These are phyloP conservation scores for Roridomyces roridus DNA, from an alignment of 768 basidiomycete species.

Conservation along the genomic window DNA sequence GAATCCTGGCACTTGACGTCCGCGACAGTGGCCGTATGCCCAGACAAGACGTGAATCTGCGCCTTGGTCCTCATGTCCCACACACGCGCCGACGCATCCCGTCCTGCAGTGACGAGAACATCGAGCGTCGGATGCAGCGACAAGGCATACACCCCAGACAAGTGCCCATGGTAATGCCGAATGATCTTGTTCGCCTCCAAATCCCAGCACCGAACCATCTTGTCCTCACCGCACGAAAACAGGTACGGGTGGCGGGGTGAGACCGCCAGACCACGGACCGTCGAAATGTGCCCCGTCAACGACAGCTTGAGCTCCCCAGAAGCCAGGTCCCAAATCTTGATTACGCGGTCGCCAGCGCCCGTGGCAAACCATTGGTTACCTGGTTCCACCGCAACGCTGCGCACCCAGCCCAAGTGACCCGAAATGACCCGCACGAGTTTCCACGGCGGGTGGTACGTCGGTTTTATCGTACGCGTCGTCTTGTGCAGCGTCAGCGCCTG, in stretches of 20 bases:
- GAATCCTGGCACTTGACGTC: constrained; percentile 97
- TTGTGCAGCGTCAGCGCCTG: constrained; percentile 92
- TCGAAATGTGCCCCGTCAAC: constrained; percentile 96
- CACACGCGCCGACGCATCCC: constrained; percentile 95
- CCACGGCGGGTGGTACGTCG: constrained; percentile 96
- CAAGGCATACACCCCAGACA: constrained; percentile 96
- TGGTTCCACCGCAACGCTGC: constrained; percentile 94
- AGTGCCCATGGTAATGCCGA: constrained; percentile 96
- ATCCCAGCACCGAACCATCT: constrained; percentile 99
- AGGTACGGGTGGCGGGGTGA: constrained; percentile 94
- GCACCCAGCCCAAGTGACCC: constrained; percentile 97
- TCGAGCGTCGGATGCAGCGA: constrained; percentile 95
- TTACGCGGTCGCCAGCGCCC: constrained; percentile 96
- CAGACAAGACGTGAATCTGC: constrained; percentile 90
- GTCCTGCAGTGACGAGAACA: constrained; percentile 91
- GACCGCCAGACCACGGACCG: constrained; percentile 93
- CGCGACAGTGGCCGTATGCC: constrained; percentile 94
- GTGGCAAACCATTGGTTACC: constrained; percentile 99
- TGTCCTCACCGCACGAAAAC: constrained; percentile 97
- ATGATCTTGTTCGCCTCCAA: constrained; percentile 99
- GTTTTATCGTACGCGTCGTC: constrained; percentile 92
- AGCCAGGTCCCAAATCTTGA: constrained; percentile 99
- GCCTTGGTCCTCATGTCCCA: constrained; percentile 99
- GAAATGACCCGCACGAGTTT: constrained; percentile 96
- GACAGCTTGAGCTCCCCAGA: constrained; percentile 97